Evolutionary conservation across 2,329 filamentous ascomycete genomes (phyloP).

Genomic region (Paraphaeosphaeria minitans): DNA sequence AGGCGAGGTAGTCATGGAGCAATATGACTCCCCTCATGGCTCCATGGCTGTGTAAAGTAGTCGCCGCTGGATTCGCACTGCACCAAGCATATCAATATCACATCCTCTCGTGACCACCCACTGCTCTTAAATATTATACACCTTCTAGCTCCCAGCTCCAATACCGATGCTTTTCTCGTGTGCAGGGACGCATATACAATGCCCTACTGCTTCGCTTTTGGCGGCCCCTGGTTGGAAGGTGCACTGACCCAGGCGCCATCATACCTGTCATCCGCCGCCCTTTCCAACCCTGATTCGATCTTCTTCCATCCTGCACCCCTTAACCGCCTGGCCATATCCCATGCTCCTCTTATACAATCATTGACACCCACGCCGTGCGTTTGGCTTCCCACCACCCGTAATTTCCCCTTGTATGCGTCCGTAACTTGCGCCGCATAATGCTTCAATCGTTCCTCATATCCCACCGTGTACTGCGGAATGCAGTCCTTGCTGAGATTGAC

Average conservation of each 20-base stretch:
- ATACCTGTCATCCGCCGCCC: slow-evolving; percentile 19
- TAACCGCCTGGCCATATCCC: slow-evolving; percentile 55
- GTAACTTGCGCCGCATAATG: slow-evolving; percentile 61
- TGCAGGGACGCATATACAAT: background rate
- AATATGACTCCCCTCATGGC: background rate
- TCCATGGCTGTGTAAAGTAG: background rate
- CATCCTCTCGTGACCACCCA: background rate
- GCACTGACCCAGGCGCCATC: slow-evolving; percentile 19
- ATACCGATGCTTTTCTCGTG: background rate
- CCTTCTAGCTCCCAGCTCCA: background rate
- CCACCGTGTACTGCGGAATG: slow-evolving; percentile 88
- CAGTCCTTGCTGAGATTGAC: slow-evolving; percentile 71
- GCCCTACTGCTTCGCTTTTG: slow-evolving; percentile 11
- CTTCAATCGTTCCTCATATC: slow-evolving; percentile 70
- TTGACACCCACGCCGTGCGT: slow-evolving; percentile 57
- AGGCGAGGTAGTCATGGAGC: background rate
- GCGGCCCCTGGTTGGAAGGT: slow-evolving; percentile 7
- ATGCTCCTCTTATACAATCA: slow-evolving; percentile 60
- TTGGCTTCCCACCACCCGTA: slow-evolving; percentile 65
- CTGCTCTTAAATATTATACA: background rate
- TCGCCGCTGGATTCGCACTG: background rate
- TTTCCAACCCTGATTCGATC: slow-evolving; percentile 33
- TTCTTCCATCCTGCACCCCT: slow-evolving; percentile 38
- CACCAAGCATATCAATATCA: background rate
- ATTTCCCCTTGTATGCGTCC: slow-evolving; percentile 62